Conservation (phyloP, 305 asterid species). For the Lippia alba region DNA sequence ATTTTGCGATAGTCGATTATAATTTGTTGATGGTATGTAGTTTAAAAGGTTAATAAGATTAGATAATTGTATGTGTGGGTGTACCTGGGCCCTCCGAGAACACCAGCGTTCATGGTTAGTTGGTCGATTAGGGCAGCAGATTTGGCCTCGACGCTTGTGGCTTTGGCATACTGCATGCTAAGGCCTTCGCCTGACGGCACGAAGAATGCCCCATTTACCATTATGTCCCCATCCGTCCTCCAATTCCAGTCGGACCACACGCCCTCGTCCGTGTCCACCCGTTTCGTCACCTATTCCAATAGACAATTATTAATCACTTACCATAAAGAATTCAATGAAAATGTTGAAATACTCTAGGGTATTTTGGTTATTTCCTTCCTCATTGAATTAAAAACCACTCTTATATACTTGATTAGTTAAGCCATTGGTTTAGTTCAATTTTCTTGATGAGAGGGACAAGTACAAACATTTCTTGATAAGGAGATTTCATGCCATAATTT, state of each 20-base stretch:
- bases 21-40: too few relatives aligned
- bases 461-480: not conserved
- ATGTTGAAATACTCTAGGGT: not conserved
- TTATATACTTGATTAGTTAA: not conserved
- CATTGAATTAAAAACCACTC: not conserved
- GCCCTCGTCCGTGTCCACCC: constrained; percentile 72
- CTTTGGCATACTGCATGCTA: constrained; percentile 67
- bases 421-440: not conserved
- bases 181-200: constrained; percentile 82
- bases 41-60: not conserved
- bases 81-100: constrained; percentile 77
- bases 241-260: constrained; percentile 85
- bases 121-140: constrained; percentile 63
- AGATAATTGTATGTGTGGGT: not conserved
- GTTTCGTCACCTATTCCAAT: constrained; percentile 69
- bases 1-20: too few relatives aligned
- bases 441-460: constrained; percentile 25
- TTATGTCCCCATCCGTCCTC: constrained; percentile 82
- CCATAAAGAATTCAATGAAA: not conserved
- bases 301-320: not conserved
- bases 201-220: constrained; percentile 87
- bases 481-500: not conserved
- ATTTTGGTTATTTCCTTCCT: not conserved
- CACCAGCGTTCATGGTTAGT: constrained; percentile 76
- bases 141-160: constrained; percentile 73